A percentile compares a stretch with the other conserved stretches of the same genome.
phyloP scores from a whole-genome alignment of 1,284 basidiomycete genomes.

The Trichosporon faecale region DNA sequence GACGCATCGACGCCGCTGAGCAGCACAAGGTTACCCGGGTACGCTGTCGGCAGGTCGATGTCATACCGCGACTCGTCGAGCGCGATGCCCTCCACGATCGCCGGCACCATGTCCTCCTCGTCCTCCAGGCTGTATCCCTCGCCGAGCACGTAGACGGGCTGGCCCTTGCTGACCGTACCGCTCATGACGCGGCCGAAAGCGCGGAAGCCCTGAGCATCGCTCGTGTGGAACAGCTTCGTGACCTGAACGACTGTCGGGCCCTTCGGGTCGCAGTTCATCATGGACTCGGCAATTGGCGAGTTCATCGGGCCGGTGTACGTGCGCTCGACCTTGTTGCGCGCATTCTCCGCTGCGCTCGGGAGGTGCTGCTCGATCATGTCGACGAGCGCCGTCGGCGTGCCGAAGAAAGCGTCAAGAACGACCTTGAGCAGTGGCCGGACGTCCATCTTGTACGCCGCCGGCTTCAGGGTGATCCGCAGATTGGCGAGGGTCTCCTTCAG shows the following conservation, averaged over 20 bases:
- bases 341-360: constrained; percentile 73
- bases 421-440: constrained; percentile 90
- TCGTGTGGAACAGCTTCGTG: constrained; percentile 90
- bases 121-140: constrained; percentile 96
- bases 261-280: constrained; percentile 77
- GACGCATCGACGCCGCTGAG: constrained; percentile 90
- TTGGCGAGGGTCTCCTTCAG: constrained; percentile 75
- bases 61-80: constrained; percentile 88
- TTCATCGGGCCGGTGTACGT: constrained; percentile 84
- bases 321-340: constrained; percentile 70
- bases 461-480: constrained; percentile 83
- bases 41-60: constrained; percentile 79
- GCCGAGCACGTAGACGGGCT: constrained; percentile 89
- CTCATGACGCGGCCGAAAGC: constrained; percentile 93
- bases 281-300: constrained; percentile 69
- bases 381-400: constrained; percentile 77
- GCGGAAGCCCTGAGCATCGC: constrained; percentile 91
- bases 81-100: constrained; percentile 82
- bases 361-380: constrained; percentile 89
- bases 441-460: constrained; percentile 96
- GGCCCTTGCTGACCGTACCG: constrained; percentile 79
- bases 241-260: constrained; percentile 91
- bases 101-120: constrained; percentile 94
- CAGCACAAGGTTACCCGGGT: constrained; percentile 89
- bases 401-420: constrained; percentile 93